Evolutionary conservation across 768 basidiomycete species (phyloP).

Genomic region (Rubroboletus pulcherrimus): DNA sequence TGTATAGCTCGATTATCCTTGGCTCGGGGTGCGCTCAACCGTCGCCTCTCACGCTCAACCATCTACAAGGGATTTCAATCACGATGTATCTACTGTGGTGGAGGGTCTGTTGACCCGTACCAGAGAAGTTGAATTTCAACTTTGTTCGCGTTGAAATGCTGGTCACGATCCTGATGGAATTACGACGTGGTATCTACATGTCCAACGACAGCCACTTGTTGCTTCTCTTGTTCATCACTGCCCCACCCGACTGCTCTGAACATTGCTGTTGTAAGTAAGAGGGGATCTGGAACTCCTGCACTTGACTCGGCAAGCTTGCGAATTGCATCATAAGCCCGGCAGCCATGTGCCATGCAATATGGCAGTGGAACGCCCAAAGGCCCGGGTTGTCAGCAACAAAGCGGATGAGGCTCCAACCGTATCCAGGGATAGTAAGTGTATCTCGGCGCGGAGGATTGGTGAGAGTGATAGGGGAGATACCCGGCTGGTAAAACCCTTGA

Average conservation of each 20-base stretch:
- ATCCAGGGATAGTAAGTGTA: conserved; percentile 39
- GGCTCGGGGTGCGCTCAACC: background rate
- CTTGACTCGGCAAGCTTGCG: conserved; percentile 34
- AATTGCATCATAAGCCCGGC: conserved; percentile 41
- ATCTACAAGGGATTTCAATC: background rate
- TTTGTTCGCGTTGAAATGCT: background rate
- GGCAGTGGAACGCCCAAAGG: conserved; percentile 46
- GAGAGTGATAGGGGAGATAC: conserved; percentile 27
- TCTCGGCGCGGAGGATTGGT: conserved; percentile 40
- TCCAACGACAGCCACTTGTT: conserved; percentile 16
- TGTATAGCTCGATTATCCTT: background rate
- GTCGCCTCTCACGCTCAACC: background rate
- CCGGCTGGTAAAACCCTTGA: conserved; percentile 31
- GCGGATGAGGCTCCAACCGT: conserved; percentile 35
- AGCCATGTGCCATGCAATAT: conserved; percentile 38
- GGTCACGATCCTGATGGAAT: background rate
- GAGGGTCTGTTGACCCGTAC: background rate
- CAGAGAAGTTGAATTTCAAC: background rate
- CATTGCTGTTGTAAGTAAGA: conserved; percentile 35
- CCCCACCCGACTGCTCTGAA: conserved; percentile 28
- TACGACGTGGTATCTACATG: conserved; percentile 2
- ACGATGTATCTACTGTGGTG: background rate
- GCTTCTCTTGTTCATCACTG: conserved; percentile 17
- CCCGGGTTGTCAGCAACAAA: conserved; percentile 44
- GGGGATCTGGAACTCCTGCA: conserved; percentile 34